phyloP scores from a whole-genome alignment of 2,329 filamentous ascomycete species.

The Penicillium psychrosexuale region DNA sequence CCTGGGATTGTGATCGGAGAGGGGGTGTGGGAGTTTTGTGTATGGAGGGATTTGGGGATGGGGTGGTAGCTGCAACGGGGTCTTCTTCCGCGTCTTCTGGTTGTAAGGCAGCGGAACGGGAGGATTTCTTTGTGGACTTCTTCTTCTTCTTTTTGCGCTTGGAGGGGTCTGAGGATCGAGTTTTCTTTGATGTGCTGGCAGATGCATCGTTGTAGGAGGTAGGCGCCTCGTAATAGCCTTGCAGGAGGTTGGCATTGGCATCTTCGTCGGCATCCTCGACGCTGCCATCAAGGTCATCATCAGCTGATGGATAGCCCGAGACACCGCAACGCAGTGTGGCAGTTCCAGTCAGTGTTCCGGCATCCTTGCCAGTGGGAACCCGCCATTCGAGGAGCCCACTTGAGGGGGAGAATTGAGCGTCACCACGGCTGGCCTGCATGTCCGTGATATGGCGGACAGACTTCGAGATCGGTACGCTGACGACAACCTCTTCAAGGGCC shows the following conservation, averaged over 20 bases:
- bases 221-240: conserved; percentile 47
- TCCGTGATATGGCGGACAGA: conserved; percentile 81
- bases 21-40: conserved; percentile 20
- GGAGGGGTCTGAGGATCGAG: conserved; percentile 24
- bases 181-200: conserved; percentile 23
- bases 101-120: conserved; percentile 17
- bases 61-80: conserved; percentile 16
- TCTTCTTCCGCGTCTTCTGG: conserved; percentile 17
- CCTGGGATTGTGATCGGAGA: conserved; percentile 11
- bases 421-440: conserved; percentile 74
- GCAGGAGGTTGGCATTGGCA: conserved; percentile 41
- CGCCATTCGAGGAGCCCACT: conserved; percentile 77
- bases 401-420: conserved; percentile 74
- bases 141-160: conserved; percentile 39
- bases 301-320: conserved; percentile 57
- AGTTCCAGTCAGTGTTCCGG: conserved; percentile 62
- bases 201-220: conserved; percentile 32
- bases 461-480: conserved; percentile 74
- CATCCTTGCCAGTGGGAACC: conserved; percentile 68
- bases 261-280: conserved; percentile 31
- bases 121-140: conserved; percentile 36
- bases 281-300: conserved; percentile 49
- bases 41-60: conserved; percentile 23
- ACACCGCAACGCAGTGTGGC: conserved; percentile 79
- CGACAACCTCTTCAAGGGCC: conserved; percentile 69